phyloP scores from a whole-genome alignment of 305 asterid genomes.

The Withania somnifera region DNA sequence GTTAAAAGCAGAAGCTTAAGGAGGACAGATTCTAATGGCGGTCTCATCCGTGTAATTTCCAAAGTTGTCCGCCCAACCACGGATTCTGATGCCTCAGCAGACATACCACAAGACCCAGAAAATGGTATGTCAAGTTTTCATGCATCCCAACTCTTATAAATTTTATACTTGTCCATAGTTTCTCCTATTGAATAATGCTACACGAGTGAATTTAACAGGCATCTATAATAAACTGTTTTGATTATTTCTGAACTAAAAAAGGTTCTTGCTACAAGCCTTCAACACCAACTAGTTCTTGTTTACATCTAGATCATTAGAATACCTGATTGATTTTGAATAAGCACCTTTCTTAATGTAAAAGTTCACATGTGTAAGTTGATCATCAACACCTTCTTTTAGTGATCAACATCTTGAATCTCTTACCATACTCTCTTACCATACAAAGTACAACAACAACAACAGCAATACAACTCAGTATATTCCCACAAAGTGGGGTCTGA shows the following conservation, averaged over 20 bases:
- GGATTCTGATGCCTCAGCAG: slow-evolving; percentile 35
- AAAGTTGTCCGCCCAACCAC: slow-evolving; percentile 28
- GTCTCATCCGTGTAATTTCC: slow-evolving; percentile 77
- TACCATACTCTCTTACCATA: too few species aligned
- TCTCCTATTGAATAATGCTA: neutral
- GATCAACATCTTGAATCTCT: neutral
- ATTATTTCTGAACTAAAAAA: neutral
- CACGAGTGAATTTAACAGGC: neutral
- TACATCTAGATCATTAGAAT: neutral
- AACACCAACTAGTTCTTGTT: neutral
- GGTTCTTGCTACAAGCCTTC: neutral
- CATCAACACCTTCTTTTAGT: neutral
- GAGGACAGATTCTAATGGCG: slow-evolving; percentile 60
- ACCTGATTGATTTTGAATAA: neutral
- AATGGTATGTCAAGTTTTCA: slow-evolving; percentile 29
- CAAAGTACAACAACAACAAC: too few species aligned
- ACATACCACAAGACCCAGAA: slow-evolving; percentile 36
- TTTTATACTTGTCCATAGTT: neutral
- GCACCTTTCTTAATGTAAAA: neutral
- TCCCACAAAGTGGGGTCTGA: too few species aligned
- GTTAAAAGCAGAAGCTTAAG: slow-evolving; percentile 58
- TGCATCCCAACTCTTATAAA: neutral
- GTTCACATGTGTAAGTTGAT: neutral
- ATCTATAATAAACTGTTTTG: neutral
- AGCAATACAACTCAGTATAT: too few species aligned